Conservation (phyloP, 2,329 filamentous ascomycete species). For the Drechslerella dactyloides region DNA sequence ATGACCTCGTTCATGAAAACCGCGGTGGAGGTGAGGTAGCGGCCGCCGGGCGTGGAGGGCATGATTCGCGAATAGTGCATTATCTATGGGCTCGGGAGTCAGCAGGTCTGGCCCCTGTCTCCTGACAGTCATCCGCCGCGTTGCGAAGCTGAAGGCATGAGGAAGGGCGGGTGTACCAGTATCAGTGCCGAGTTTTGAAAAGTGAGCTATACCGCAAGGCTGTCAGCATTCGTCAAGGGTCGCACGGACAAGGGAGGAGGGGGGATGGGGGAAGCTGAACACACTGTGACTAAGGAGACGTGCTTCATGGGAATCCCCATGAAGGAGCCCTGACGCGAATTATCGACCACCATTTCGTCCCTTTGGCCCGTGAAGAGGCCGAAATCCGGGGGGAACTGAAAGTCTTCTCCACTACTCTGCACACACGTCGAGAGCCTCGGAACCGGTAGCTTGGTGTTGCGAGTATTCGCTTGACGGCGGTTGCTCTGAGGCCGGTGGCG, state of each 20-base stretch:
- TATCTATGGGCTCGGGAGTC: constrained; percentile 64
- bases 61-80: constrained; percentile 96
- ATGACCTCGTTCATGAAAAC: constrained; percentile 92
- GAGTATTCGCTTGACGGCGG: not conserved
- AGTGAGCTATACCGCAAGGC: constrained; percentile 66
- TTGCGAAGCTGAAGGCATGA: not conserved
- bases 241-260: constrained; percentile 8
- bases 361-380: constrained; percentile 27
- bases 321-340: constrained; percentile 57
- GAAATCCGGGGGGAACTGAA: constrained; percentile 20
- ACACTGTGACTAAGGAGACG: constrained; percentile 70
- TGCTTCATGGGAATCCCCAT: constrained; percentile 73
- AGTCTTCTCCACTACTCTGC: constrained; percentile 20
- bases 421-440: constrained; percentile 3
- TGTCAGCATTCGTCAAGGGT: constrained; percentile 38
- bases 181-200: constrained; percentile 81
- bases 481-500: not conserved
- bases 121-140: not conserved
- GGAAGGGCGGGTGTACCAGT: constrained; percentile 61
- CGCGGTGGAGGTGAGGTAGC: constrained; percentile 91
- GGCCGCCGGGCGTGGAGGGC: constrained; percentile 70
- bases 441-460: not conserved
- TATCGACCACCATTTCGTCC: constrained; percentile 53
- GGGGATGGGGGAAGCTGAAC: constrained; percentile 54
- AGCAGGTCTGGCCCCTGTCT: not conserved